Evolutionary conservation across 2,329 filamentous ascomycete genomes (phyloP).

Genomic region (Fusarium camptoceras): DNA sequence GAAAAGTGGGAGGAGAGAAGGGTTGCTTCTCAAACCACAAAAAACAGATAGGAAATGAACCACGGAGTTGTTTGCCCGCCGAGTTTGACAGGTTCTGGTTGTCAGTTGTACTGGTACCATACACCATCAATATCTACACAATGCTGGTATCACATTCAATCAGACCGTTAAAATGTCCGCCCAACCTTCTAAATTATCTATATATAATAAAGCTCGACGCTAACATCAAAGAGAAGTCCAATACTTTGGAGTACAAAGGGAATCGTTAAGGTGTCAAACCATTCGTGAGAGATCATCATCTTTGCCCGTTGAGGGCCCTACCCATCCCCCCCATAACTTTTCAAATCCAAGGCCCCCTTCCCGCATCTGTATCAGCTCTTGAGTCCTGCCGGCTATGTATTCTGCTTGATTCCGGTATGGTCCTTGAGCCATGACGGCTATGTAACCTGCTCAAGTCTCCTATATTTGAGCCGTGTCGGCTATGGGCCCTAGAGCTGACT

Average conservation of each 20-base stretch:
- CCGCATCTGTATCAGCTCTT: slow-evolving; percentile 13
- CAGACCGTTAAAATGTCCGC: neutral
- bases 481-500: slow-evolving; percentile 36
- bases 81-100: neutral
- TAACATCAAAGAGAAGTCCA: slow-evolving; percentile 18
- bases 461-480: slow-evolving; percentile 28
- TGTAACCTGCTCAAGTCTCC: slow-evolving; percentile 27
- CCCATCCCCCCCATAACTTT: neutral
- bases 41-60: slow-evolving; percentile 40
- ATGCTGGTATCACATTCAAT: neutral
- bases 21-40: slow-evolving; percentile 45
- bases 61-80: neutral
- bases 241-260: slow-evolving; percentile 21
- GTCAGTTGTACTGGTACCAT: neutral
- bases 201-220: slow-evolving; percentile 20
- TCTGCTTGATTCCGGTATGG: slow-evolving; percentile 9
- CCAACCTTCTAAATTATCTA: slow-evolving; percentile 25
- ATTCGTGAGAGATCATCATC: slow-evolving; percentile 34
- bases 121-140: neutral
- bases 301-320: neutral
- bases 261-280: slow-evolving; percentile 28
- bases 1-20: slow-evolving; percentile 81
- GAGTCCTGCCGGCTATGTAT: slow-evolving; percentile 36
- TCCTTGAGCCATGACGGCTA: slow-evolving; percentile 30
- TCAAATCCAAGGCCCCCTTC: slow-evolving; percentile 39